These are phyloP conservation scores for Arctium lappa DNA, from an alignment of 129 eudicot genomes.

Conservation along the genomic window DNA sequence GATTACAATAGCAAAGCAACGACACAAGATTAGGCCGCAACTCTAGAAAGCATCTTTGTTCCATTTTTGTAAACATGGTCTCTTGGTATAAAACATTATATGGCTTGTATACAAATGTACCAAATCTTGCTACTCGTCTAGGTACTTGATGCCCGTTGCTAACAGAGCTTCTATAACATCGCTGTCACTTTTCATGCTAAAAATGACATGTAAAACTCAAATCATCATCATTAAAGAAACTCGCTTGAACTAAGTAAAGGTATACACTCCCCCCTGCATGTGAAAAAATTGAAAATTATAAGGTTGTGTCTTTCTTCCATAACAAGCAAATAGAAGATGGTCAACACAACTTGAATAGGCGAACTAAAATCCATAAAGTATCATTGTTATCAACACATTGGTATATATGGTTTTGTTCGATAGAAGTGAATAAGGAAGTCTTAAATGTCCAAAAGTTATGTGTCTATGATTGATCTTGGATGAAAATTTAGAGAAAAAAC, in stretches of 20 bases:
- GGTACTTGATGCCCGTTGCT: neutral
- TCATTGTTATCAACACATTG: neutral
- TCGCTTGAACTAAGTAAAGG: neutral
- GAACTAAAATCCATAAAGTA: neutral
- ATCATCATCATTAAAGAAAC: conserved; percentile 1
- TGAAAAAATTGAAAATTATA: neutral
- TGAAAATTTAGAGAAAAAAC: neutral
- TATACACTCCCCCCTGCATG: neutral
- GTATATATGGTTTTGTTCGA: neutral
- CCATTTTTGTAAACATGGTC: neutral
- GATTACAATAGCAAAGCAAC: neutral
- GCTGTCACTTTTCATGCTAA: neutral
- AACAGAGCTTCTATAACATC: neutral
- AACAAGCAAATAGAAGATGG: neutral
- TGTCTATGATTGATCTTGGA: neutral
- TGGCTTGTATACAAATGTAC: neutral
- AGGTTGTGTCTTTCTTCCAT: neutral
- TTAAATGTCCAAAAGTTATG: neutral
- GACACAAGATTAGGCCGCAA: too few relatives aligned
- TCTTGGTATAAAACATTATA: neutral
- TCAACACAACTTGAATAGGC: neutral
- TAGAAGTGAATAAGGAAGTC: neutral
- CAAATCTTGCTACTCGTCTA: neutral
- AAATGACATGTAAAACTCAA: neutral
- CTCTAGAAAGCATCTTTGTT: neutral